A percentile compares a stretch with the other conserved stretches of the same genome.
These are phyloP conservation scores for Kwoniella pini DNA, from an alignment of 768 basidiomycete genomes.

Conservation along the genomic window DNA sequence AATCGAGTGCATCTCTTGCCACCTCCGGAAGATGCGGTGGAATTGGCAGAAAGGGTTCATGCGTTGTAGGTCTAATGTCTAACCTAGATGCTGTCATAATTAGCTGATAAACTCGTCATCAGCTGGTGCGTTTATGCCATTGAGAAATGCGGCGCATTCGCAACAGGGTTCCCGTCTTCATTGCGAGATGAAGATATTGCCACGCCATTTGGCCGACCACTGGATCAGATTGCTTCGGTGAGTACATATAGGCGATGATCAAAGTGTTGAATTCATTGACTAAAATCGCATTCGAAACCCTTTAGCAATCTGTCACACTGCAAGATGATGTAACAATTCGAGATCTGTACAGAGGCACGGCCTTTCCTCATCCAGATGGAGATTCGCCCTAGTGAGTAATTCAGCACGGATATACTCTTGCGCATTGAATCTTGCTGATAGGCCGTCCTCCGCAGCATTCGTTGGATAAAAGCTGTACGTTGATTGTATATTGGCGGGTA, in stretches of 20 bases:
- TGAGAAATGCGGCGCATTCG: conserved; percentile 34
- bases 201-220: conserved; percentile 44
- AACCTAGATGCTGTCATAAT: background rate
- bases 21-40: conserved; percentile 43
- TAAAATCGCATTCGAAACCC: no score
- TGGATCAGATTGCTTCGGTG: conserved; percentile 41
- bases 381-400: conserved; percentile 35
- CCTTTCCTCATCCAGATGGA: conserved; percentile 21
- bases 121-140: conserved; percentile 44
- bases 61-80: conserved; percentile 33
- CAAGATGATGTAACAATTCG: conserved; percentile 38
- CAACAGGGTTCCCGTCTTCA: conserved; percentile 37
- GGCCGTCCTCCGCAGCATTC: conserved; percentile 13
- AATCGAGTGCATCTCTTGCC: conserved; percentile 33
- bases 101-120: background rate
- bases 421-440: conserved; percentile 1
- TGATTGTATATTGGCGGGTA: no score
- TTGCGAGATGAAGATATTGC: conserved; percentile 41
- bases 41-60: conserved; percentile 45
- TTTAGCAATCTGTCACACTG: conserved; percentile 33
- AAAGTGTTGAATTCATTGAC: no score
- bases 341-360: conserved; percentile 32
- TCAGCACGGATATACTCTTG: background rate
- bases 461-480: conserved; percentile 38
- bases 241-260: background rate